These are phyloP conservation scores for Candida dubliniensis DNA, from an alignment of 1,139 yeast genomes.

Conservation along the genomic window DNA sequence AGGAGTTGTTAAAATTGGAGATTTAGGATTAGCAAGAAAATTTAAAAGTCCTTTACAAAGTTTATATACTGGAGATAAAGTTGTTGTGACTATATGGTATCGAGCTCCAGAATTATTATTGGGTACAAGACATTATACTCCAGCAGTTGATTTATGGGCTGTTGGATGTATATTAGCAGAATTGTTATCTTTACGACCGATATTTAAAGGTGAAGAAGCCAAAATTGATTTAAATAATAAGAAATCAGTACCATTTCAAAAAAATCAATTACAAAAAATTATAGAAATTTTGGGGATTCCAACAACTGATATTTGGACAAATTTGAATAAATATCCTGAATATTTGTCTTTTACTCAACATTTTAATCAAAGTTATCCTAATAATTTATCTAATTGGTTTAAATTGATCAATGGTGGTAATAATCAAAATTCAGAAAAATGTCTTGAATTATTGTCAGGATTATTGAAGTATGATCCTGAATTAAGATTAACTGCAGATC, in stretches of 20 bases:
- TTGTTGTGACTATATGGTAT: conserved; percentile 97
- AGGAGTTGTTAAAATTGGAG: conserved; percentile 94
- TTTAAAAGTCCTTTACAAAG: conserved; percentile 89
- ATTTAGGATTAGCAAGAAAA: conserved; percentile 88
- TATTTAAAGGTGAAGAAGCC: conserved; percentile 97
- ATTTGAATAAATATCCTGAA: conserved; percentile 80
- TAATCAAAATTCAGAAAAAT: conserved; percentile 37
- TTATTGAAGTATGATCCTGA: conserved; percentile 83
- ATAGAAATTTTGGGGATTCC: conserved; percentile 93
- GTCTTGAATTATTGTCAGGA: conserved; percentile 62
- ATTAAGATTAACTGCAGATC: conserved; percentile 67
- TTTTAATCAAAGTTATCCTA: conserved; percentile 59
- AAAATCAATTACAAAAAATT: conserved; percentile 86
- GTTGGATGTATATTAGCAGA: conserved; percentile 97
- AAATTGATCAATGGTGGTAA: conserved; percentile 75
- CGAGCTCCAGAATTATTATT: conserved; percentile 90
- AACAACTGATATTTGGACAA: conserved; percentile 70
- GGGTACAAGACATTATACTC: conserved; percentile 93
- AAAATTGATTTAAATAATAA: conserved; percentile 80
- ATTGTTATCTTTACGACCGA: conserved; percentile 80
- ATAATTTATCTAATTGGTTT: conserved; percentile 80
- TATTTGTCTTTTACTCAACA: conserved; percentile 60
- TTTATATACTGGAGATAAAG: conserved; percentile 90
- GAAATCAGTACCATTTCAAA: conserved; percentile 90
- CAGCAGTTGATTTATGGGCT: conserved; percentile 96